Conservation (phyloP, 176 grass and related monocot genomes). For the Tuctoria greenei region DNA sequence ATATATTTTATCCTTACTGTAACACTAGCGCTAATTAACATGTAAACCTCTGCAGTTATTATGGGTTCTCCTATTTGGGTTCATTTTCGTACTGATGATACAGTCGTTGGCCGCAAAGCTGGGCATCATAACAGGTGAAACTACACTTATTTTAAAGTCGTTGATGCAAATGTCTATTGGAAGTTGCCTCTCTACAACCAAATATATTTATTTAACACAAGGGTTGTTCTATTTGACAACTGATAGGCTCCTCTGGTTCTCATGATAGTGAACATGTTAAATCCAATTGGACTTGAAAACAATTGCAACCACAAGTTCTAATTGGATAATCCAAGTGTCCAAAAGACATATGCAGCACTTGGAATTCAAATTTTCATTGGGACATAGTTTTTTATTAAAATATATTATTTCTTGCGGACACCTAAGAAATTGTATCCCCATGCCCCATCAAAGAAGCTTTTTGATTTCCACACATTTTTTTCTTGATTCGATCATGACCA, state of each 20-base stretch:
- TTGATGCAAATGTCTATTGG: background rate
- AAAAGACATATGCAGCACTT: background rate
- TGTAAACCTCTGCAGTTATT: constrained; percentile 46
- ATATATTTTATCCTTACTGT: background rate
- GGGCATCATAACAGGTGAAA: constrained; percentile 75
- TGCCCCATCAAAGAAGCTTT: background rate
- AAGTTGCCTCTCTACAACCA: background rate
- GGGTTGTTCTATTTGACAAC: background rate
- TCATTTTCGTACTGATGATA: constrained; percentile 75
- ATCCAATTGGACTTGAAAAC: background rate
- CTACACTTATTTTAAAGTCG: background rate
- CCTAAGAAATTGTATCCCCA: background rate
- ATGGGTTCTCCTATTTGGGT: constrained; percentile 76
- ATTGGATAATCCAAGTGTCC: background rate
- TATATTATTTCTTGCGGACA: background rate
- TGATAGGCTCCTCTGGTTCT: background rate
- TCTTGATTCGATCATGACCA: background rate
- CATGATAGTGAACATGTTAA: background rate
- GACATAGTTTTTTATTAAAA: background rate
- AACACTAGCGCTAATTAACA: background rate
- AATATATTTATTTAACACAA: background rate
- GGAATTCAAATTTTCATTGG: background rate
- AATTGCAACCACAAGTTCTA: background rate
- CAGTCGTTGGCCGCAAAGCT: constrained; percentile 75
- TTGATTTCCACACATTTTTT: background rate